Percentiles rank a stretch among this genome's conserved stretches.
Conservation (phyloP, 2,329 filamentous ascomycete genomes). For the Drechslerella dactyloides region DNA sequence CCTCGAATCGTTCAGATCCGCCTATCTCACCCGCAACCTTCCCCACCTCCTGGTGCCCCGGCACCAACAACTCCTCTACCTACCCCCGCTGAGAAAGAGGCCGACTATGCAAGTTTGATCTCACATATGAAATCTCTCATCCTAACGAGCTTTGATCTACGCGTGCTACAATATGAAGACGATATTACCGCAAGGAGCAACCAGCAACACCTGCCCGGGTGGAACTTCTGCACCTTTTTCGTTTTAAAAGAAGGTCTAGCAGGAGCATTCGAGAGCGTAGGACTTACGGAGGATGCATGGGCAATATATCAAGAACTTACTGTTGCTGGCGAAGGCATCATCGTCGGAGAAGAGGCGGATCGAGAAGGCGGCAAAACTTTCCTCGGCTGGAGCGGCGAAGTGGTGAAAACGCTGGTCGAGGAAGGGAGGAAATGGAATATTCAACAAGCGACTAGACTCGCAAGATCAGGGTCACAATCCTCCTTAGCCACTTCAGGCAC, state of each 20-base stretch:
- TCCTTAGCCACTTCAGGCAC: constrained; percentile 62
- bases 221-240: constrained; percentile 99
- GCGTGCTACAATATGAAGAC: constrained; percentile 93
- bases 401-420: constrained; percentile 52
- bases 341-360: constrained; percentile 70
- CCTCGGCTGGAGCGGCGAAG: constrained; percentile 54
- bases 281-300: constrained; percentile 90
- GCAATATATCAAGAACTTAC: constrained; percentile 94
- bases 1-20: constrained; percentile 78
- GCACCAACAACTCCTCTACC: constrained; percentile 64
- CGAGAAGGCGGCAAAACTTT: constrained; percentile 60
- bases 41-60: constrained; percentile 55
- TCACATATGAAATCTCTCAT: constrained; percentile 86
- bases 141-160: constrained; percentile 83
- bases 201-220: constrained; percentile 84
- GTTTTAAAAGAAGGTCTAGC: constrained; percentile 95
- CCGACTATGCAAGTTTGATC: constrained; percentile 82
- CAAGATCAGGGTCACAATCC: constrained; percentile 57
- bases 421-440: constrained; percentile 51
- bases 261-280: constrained; percentile 92
- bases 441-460: constrained; percentile 56
- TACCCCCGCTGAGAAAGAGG: constrained; percentile 76
- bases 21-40: constrained; percentile 61
- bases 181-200: constrained; percentile 94
- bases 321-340: constrained; percentile 80